Evolutionary conservation across 805 yeast species (phyloP), one percentile per base, ranked within the genome.

Genomic region (Wickerhamomyces sydowiorum): DNA sequence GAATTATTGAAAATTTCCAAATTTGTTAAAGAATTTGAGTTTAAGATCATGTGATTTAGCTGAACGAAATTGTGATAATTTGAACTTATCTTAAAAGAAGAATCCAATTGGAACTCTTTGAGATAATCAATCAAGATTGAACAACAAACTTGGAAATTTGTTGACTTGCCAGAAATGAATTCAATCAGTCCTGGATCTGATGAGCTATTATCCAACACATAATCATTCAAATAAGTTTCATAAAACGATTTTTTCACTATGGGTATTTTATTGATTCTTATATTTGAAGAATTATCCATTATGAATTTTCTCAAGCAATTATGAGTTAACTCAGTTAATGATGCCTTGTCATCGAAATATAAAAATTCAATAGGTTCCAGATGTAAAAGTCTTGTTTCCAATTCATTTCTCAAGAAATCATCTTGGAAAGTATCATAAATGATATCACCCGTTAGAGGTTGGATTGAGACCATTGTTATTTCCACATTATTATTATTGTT

Each of bases 341-440:
- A n/a, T n/a, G n/a, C n/a, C n/a, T 69, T 38, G 8, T 55, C 52
- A 15, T 78, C 72, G 7, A 77, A 53, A 12, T 74, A 51, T 1
- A 89, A 46, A 12, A 86, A 71, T 58, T 91, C 98, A 32, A 80
- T 74, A 0, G 98, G 97, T 33, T 76, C 76, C 45, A 90, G 62
- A 58, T 86, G 88, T 36, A 76, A 63, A 7, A 88, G 59, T 41
- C 98, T 63, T 0, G 95, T 86, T 47, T 85, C 89, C 18, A 91
- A 61, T 48, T 82, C 82, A 33, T 66, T 72, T n/a, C 82, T 69
- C 10, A 76, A 42, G 47, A 65, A 59, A 17, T 70, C 69, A 53
- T 89, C 97, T 3, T 57, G 56, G 55, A 93, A 88, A 8, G 63
- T 62, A 58, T 93, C 98, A 48, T 76, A 77, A 0, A 86, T 59